These are phyloP conservation scores for Monosporascus sp. DNA, from an alignment of 2,329 filamentous ascomycete species.

Conservation along the genomic window DNA sequence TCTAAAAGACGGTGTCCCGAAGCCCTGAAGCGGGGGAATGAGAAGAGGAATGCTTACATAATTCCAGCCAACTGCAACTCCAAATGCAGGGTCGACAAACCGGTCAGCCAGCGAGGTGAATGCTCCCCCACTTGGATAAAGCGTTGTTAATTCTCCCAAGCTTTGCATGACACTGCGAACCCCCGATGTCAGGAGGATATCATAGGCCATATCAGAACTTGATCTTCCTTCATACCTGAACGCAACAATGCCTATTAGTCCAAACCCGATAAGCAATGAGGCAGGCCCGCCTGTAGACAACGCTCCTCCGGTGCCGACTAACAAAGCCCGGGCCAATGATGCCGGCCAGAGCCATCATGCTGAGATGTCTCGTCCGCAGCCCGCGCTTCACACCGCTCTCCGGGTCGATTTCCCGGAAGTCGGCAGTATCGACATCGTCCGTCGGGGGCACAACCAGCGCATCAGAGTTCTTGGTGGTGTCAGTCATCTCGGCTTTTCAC, in stretches of 20 bases:
- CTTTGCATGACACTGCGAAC: slow-evolving; percentile 60
- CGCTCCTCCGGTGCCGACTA: slow-evolving; percentile 67
- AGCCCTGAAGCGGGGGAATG: too few species aligned
- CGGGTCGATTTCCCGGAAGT: slow-evolving; percentile 48
- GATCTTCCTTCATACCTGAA: slow-evolving; percentile 21
- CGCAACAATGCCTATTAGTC: slow-evolving; percentile 64
- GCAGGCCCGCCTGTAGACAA: slow-evolving; percentile 65
- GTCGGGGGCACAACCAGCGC: too few species aligned
- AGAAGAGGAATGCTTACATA: slow-evolving; percentile 43
- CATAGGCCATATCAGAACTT: slow-evolving; percentile 19
- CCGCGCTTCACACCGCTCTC: slow-evolving; percentile 63
- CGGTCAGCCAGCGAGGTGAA: slow-evolving; percentile 67
- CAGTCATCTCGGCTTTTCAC: too few species aligned
- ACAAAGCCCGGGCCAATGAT: slow-evolving; percentile 64
- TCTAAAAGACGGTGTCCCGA: too few species aligned
- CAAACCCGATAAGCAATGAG: slow-evolving; percentile 67
- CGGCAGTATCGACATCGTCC: slow-evolving; percentile 8
- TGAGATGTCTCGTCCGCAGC: slow-evolving; percentile 58
- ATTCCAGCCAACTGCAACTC: slow-evolving; percentile 65
- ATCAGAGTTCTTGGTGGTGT: too few species aligned
- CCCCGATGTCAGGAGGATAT: slow-evolving; percentile 1
- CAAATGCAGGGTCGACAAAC: slow-evolving; percentile 66
- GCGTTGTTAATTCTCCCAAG: slow-evolving; percentile 67
- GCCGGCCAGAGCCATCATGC: slow-evolving; percentile 59
- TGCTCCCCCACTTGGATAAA: slow-evolving; percentile 65